Evolutionary conservation across 1,139 yeast species (phyloP), one percentile per base, ranked within the genome.

Genomic region (Blastobotrys buckinghamii): DNA sequence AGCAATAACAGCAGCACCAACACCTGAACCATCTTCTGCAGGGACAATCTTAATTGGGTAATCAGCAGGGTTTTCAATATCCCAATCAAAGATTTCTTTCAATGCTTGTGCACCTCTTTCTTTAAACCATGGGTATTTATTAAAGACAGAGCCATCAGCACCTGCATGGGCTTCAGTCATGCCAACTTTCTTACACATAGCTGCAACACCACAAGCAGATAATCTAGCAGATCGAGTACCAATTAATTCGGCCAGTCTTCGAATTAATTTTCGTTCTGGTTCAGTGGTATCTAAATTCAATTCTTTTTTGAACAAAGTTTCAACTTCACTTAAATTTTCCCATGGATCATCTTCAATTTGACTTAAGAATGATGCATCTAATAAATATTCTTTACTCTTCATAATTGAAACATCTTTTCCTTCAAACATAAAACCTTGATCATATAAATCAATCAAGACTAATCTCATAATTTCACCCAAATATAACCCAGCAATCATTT

Each of bases 11-110:
- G 97, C 98, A 49, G 97, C 97, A 63, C 97, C 97, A 40, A 86
- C 97, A 71, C 97, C 98, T 48, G 95, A 83, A 59, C 98, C 98
- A 72, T 92, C 98, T 71, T 90, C 97, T 55, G 98, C 97, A 50
- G 90, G 84, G 39, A 85, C 86, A 61, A 90, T 78, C 55, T 74
- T 70, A 63, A 92, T 80, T 56, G 97, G 97, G 65, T 85, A 86
- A 56, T 82, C 80, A 55, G 71, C 64, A 42, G 75, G 71, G 48
- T 70, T 69, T 45, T 62, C 57, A 46, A 63, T 55, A 38, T 76
- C 74, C 96, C 97, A 90, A 58, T 77, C 92, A 66, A 89, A 87
- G 59, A 92, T 86, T 65, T 89, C 97, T 68, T 84, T 82, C 65
- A 92, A 78, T 50, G 88, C 97, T 65, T 78, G 76, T 47, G 95